A percentile compares a stretch with the other conserved stretches of the same genome.
Conservation (phyloP, 306 rosid species). For the Trifolium subterraneum region DNA sequence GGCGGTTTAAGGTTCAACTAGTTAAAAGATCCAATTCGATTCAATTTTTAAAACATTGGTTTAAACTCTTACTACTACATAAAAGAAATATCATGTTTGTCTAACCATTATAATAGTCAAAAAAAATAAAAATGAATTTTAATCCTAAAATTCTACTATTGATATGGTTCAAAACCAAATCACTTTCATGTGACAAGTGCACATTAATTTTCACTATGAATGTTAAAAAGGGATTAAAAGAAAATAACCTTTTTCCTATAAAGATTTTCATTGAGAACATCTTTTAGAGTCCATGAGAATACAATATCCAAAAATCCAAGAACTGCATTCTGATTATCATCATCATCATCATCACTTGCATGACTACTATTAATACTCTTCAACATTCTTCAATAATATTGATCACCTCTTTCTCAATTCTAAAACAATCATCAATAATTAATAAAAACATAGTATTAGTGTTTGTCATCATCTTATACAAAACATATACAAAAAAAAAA, state of each 20-base stretch:
- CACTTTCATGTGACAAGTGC: not conserved
- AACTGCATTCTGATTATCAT: not conserved
- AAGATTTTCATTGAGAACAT: not conserved
- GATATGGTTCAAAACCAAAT: not conserved
- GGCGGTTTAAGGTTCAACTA: no score
- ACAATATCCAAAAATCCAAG: not conserved
- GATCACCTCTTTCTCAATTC: not conserved
- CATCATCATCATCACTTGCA: not conserved
- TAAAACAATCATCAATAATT: not conserved
- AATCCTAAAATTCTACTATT: not conserved
- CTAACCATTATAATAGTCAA: no score
- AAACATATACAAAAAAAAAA: not conserved
- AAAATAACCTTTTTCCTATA: constrained; percentile 7
- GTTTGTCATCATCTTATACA: not conserved
- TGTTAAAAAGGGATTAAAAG: not conserved
- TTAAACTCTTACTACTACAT: no score
- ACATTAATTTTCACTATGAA: not conserved
- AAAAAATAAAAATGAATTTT: no score
- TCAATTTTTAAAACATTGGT: no score
- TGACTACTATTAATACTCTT: not conserved
- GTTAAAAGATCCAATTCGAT: no score
- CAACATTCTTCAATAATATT: not conserved
- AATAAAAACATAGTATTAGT: not conserved
- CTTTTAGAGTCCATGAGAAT: not conserved
- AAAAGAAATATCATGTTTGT: no score